A percentile compares a stretch with the other conserved stretches of the same genome.
Conservation (phyloP, 31 red algal genomes). For the Porphyra umbilicalis region DNA sequence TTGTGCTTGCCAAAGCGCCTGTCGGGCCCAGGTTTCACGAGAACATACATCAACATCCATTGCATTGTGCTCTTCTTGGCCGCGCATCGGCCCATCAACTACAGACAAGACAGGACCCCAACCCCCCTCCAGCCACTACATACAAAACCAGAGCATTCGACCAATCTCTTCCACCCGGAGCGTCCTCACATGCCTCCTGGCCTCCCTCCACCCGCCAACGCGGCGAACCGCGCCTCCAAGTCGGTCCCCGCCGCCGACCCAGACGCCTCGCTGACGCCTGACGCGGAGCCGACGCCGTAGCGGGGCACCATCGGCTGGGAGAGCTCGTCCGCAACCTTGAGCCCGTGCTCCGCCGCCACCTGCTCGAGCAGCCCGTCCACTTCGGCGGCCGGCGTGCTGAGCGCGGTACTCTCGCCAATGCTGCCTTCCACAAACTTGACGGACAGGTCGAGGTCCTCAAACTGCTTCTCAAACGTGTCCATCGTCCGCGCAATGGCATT, state of each 20-base stretch:
- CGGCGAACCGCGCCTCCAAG: slow-evolving; percentile 48
- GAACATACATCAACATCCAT: too few species aligned
- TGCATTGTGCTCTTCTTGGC: too few species aligned
- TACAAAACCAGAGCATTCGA: too few species aligned
- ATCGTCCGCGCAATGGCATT: slow-evolving; percentile 71
- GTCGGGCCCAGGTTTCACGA: too few species aligned
- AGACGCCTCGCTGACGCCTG: not conserved
- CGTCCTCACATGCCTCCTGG: not conserved
- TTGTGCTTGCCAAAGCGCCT: too few species aligned
- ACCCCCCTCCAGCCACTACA: not conserved
- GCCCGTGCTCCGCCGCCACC: slow-evolving; percentile 78
- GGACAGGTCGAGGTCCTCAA: slow-evolving; percentile 76
- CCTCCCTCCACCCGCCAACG: slow-evolving; percentile 27
- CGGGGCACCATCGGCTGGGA: slow-evolving; percentile 15
- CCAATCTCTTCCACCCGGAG: not conserved
- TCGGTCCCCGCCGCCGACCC: slow-evolving; percentile 15
- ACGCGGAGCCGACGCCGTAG: slow-evolving; percentile 19
- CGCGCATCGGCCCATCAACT: too few species aligned
- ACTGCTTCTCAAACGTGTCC: slow-evolving; percentile 75
- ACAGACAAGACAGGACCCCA: too few species aligned
- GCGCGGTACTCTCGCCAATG: slow-evolving; percentile 60
- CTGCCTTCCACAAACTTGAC: slow-evolving; percentile 74
- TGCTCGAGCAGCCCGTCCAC: slow-evolving; percentile 70
- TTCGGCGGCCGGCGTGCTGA: slow-evolving; percentile 57
- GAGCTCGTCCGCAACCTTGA: slow-evolving; percentile 56